A percentile compares a stretch with the other conserved stretches of the same genome.
Evolutionary conservation across 176 grass and related monocot species (phyloP).

Genomic region (Microstegium vimineum): DNA sequence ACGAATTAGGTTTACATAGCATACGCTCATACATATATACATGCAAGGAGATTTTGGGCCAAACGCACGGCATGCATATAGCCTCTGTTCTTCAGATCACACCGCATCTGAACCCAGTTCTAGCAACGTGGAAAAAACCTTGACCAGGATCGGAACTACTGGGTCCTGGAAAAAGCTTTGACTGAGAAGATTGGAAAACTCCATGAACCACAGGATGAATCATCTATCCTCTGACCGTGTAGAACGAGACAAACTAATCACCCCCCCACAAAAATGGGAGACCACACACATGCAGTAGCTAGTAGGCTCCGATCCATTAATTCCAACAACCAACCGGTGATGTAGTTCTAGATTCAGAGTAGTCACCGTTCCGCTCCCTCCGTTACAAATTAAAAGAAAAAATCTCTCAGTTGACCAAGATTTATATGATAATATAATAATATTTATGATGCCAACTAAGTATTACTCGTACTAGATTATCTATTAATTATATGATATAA

Average conservation of each 20-base stretch:
- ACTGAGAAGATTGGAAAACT: background rate
- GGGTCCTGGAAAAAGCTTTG: background rate
- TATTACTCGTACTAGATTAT: no score
- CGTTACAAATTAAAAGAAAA: no score
- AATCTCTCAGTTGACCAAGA: no score
- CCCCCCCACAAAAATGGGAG: background rate
- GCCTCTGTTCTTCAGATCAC: background rate
- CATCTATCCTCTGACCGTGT: background rate
- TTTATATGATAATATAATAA: no score
- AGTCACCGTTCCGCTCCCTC: no score
- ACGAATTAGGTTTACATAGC: no score
- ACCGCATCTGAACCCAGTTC: background rate
- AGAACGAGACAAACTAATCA: background rate
- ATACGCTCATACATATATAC: no score
- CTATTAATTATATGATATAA: no score
- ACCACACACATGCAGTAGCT: background rate
- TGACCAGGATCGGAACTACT: slow-evolving; percentile 29
- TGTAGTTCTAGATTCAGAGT: background rate
- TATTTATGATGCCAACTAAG: no score
- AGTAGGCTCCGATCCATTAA: background rate
- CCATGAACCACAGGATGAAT: background rate
- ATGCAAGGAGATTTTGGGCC: no score
- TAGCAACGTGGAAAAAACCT: slow-evolving; percentile 15
- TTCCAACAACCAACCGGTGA: background rate
- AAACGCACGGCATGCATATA: no score